Conservation (phyloP, 352 stramenopile species). For the Thalassiosira oceanica region DNA sequence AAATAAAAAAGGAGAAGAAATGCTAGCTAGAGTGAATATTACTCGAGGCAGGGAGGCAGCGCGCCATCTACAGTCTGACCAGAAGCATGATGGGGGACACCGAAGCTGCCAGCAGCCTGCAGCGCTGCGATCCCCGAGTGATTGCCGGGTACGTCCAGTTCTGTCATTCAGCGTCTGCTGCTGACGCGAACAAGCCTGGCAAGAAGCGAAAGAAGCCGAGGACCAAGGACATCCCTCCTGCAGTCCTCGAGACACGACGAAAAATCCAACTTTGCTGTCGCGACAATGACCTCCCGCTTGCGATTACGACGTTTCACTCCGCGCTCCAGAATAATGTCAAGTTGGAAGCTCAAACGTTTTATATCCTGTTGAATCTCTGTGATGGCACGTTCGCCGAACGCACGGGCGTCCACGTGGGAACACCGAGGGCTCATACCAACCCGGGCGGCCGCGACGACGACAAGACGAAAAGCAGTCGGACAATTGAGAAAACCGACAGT, state of each 20-base stretch:
- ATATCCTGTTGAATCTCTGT: conserved; percentile 79
- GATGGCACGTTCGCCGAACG: conserved; percentile 56
- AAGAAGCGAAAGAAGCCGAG: conserved; percentile 31
- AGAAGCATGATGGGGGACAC: not conserved
- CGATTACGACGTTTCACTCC: conserved; percentile 49
- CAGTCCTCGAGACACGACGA: conserved; percentile 40
- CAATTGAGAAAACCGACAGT: too few relatives aligned
- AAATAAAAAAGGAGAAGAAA: too few relatives aligned
- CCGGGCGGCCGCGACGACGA: not conserved
- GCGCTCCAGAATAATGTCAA: conserved; percentile 30
- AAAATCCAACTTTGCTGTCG: conserved; percentile 69
- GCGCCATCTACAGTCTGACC: too few relatives aligned
- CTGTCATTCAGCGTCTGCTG: conserved; percentile 11
- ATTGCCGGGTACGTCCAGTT: conserved; percentile 20
- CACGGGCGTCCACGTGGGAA: conserved; percentile 66
- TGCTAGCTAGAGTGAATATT: not conserved
- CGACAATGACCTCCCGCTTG: conserved; percentile 56
- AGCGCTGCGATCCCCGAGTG: not conserved
- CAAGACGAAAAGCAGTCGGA: not conserved
- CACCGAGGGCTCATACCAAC: conserved; percentile 55
- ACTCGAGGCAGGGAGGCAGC: too few relatives aligned
- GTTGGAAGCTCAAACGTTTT: conserved; percentile 72
- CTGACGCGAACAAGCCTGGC: not conserved
- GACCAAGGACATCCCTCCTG: conserved; percentile 31
- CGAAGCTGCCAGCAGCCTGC: not conserved